Conservation (phyloP, 1,284 basidiomycete genomes). For the Fomes fomentarius region DNA sequence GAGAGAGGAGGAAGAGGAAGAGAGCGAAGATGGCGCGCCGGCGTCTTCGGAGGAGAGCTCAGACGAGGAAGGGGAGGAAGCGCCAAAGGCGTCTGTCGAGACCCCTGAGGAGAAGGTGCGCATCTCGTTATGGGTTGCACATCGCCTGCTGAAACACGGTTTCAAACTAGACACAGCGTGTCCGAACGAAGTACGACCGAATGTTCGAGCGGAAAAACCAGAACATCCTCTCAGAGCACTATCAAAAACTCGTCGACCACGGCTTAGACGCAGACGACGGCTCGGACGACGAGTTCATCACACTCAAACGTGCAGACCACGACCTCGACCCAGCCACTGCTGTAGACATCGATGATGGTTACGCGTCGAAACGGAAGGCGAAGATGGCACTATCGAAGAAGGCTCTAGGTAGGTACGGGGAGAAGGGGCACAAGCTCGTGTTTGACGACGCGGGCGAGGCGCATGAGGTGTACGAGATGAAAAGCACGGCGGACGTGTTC, state of each 20-base stretch:
- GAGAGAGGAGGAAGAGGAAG: constrained; percentile 36
- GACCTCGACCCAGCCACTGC: constrained; percentile 50
- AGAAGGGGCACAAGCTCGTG: constrained; percentile 70
- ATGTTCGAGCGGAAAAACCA: constrained; percentile 99
- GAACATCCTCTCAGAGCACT: constrained; percentile 90
- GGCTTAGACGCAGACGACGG: constrained; percentile 38
- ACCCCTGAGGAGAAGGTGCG: constrained; percentile 13
- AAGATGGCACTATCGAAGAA: constrained; percentile 81
- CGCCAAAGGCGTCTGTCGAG: background rate
- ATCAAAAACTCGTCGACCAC: constrained; percentile 86
- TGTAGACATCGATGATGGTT: constrained; percentile 32
- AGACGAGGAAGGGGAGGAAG: constrained; percentile 29
- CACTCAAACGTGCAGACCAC: constrained; percentile 90
- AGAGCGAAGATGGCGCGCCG: constrained; percentile 24
- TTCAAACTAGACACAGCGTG: constrained; percentile 34
- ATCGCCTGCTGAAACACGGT: too few relatives aligned
- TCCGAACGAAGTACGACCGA: constrained; percentile 95
- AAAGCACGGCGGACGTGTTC: constrained; percentile 73
- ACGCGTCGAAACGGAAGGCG: constrained; percentile 59
- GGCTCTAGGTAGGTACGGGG: too few relatives aligned
- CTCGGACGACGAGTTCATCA: constrained; percentile 93
- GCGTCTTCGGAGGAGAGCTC: constrained; percentile 28
- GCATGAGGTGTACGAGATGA: constrained; percentile 82
- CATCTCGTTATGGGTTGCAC: too few relatives aligned
- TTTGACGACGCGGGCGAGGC: constrained; percentile 87